Base-by-base conservation (phyloP, 345 rosid genomes). In the Salix exigua region DNA sequence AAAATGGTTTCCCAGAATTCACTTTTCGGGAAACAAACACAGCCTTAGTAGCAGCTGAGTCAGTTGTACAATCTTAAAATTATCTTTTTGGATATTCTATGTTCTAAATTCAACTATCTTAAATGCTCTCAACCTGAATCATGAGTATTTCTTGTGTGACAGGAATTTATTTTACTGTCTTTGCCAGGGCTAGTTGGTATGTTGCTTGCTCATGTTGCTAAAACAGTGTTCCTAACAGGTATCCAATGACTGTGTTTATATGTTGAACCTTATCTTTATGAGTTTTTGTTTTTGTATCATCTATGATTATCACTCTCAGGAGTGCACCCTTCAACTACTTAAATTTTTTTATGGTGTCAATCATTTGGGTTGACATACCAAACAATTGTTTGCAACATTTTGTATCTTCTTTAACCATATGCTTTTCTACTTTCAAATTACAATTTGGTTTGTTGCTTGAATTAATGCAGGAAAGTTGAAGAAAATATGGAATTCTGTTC, bases 221-320 rank as follows among this genome's bases (percentile, higher is more conserved):
- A 83, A 81, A 82, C 85, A 0, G 92, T 95, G 35, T 91, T 89
- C 82, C 88, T 95, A 75, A 91, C 97, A 70, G 98, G 97, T 90
- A 78, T 25, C 30, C 25, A 73, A 13, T 26, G 70, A 19, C 21
- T 23, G 60, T 17, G 51, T 55, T 67, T 77, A 19, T 25, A 37
- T 73, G 1, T 44, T 35, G 40, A 53, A 64, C 60, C 68, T 74
- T 37, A n/a, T 4, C 48, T 44, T 23, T 13, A 7, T 28, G 9
- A 7, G 38, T 37, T 73, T 62, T 9, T 26, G 6, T 11, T 51
- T 17, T 16, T 60, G 33, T 50, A 25, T 73, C 12, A 53, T 73
- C n/a, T 66, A 38, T 35, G 14, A 10, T 60, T 31, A 11, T 25
- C 50, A 38, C 67, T 28, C 30, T 38, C 26, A 16, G 21, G 42